phyloP scores from a whole-genome alignment of 176 grass and related monocot genomes.

The Oryza coarctata region DNA sequence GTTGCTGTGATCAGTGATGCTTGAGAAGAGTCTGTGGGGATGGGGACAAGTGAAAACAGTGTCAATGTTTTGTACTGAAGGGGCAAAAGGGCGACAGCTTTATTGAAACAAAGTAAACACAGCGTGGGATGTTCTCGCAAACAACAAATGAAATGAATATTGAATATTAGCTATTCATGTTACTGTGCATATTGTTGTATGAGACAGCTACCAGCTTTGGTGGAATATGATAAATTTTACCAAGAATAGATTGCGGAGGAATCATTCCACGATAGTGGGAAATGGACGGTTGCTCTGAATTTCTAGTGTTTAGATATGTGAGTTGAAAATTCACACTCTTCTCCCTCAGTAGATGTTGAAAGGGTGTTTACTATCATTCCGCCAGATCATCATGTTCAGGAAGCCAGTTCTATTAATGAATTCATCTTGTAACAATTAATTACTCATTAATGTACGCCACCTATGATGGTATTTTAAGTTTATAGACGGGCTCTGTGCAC shows the following conservation, averaged over 20 bases:
- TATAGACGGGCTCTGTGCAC: not conserved
- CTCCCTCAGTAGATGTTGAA: not conserved
- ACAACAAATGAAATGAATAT: not conserved
- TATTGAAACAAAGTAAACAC: not conserved
- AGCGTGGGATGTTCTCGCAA: not conserved
- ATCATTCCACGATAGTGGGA: not conserved
- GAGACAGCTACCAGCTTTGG: not conserved
- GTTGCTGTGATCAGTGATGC: not conserved
- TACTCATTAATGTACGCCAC: not conserved
- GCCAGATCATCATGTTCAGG: not conserved
- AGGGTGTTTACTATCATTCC: not conserved
- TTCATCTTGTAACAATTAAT: not conserved
- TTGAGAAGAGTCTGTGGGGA: not conserved
- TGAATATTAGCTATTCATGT: not conserved
- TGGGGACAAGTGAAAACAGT: not conserved
- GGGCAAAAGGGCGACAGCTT: constrained; percentile 40
- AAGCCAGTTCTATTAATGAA: not conserved
- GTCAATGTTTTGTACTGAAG: not conserved
- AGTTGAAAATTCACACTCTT: constrained; percentile 1
- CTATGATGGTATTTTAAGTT: not conserved
- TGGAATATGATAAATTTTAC: not conserved
- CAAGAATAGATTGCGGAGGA: not conserved
- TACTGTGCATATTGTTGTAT: not conserved
- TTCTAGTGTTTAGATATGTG: not conserved
- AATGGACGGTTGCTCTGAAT: not conserved